Evolutionary conservation across 768 basidiomycete genomes (phyloP).

Genomic region (Mycena capillaripes): DNA sequence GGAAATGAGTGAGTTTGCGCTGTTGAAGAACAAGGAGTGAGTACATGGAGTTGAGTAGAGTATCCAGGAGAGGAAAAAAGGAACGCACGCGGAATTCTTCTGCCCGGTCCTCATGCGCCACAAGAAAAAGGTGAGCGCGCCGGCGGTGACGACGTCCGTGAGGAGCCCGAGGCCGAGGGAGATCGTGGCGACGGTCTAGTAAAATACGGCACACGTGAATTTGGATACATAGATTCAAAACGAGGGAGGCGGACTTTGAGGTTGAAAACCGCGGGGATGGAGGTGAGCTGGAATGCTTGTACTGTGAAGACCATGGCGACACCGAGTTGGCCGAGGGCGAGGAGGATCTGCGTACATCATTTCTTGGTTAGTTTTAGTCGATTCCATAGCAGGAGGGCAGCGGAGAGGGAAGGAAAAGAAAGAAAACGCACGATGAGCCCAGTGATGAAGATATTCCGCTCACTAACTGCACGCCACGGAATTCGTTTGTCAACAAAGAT

Average conservation of each 20-base stretch:
- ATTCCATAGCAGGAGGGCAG: too few species aligned
- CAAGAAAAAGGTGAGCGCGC: constrained; percentile 71
- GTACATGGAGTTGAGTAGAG: too few species aligned
- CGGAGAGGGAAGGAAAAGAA: too few species aligned
- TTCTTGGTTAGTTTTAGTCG: too few species aligned
- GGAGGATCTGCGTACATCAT: too few species aligned
- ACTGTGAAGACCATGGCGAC: constrained; percentile 60
- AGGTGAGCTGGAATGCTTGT: constrained; percentile 61
- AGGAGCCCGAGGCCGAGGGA: constrained; percentile 67
- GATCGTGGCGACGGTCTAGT: constrained; percentile 56
- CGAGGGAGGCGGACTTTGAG: constrained; percentile 54
- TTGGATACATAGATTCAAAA: too few species aligned
- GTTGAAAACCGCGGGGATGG: constrained; percentile 55
- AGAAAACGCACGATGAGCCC: constrained; percentile 58
- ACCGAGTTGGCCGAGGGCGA: constrained; percentile 68
- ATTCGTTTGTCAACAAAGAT: too few species aligned
- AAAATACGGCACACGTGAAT: too few species aligned
- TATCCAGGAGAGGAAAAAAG: background rate
- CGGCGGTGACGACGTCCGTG: constrained; percentile 72
- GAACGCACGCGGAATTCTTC: constrained; percentile 52
- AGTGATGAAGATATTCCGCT: constrained; percentile 66
- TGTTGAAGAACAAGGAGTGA: constrained; percentile 38
- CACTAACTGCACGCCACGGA: constrained; percentile 62
- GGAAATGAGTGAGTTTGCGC: constrained; percentile 73
- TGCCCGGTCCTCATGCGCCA: constrained; percentile 69